A percentile compares a stretch with the other conserved stretches of the same genome.
Evolutionary conservation across 140 eudicot species (phyloP).

Genomic region (Cichorium intybus): DNA sequence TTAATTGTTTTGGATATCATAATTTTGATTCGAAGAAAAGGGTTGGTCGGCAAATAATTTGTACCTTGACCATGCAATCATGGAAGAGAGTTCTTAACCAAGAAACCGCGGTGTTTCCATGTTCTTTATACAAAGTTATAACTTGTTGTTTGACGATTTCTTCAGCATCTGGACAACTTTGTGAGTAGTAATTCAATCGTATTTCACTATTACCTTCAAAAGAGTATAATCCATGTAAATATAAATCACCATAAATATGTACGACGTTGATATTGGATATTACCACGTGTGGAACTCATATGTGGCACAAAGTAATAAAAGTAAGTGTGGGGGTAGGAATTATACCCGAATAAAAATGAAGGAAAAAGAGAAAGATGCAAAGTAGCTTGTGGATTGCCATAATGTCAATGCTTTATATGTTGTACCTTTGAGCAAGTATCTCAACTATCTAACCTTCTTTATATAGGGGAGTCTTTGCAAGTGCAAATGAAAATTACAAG

Average conservation of each 20-base stretch:
- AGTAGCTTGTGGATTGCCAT: slow-evolving; percentile 28
- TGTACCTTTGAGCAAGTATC: slow-evolving; percentile 27
- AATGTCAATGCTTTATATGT: slow-evolving; percentile 25
- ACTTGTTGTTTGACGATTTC: slow-evolving; percentile 67
- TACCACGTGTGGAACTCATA: no score
- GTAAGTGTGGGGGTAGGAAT: not conserved
- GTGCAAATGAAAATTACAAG: slow-evolving; percentile 31
- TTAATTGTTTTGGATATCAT: not conserved
- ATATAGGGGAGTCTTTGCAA: slow-evolving; percentile 38
- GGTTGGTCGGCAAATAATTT: not conserved
- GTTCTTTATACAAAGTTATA: slow-evolving; percentile 45
- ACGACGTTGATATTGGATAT: no score
- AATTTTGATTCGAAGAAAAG: not conserved
- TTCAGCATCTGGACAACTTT: slow-evolving; percentile 68
- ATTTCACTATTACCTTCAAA: slow-evolving; percentile 44
- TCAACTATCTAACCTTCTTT: slow-evolving; percentile 29
- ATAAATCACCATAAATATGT: not conserved
- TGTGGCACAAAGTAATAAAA: not conserved
- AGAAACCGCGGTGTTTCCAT: slow-evolving; percentile 84
- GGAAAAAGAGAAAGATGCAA: slow-evolving; percentile 25
- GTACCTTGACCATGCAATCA: slow-evolving; percentile 75
- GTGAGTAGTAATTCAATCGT: slow-evolving; percentile 51
- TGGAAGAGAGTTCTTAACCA: slow-evolving; percentile 83
- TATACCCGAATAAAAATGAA: slow-evolving; percentile 28
- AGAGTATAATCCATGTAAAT: not conserved